Evolutionary conservation across 129 eudicot genomes (phyloP).

Genomic region (Arctium minus): DNA sequence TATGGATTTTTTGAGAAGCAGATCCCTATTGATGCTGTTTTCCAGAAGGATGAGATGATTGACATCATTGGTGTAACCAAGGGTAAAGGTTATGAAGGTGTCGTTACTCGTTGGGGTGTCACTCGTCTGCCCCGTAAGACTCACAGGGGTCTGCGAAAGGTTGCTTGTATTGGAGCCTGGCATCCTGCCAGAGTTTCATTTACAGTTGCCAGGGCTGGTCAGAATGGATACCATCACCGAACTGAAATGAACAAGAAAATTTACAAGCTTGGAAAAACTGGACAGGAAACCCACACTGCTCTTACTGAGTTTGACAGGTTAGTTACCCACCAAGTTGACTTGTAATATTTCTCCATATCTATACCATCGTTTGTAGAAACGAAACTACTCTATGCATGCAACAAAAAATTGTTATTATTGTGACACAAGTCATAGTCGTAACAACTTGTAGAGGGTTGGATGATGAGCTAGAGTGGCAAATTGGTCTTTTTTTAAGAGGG

Average conservation of each 20-base stretch:
- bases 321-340: neutral
- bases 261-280: constrained; percentile 65
- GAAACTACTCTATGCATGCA: too few species aligned
- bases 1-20: constrained; percentile 65
- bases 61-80: constrained; percentile 68
- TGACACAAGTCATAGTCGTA: too few species aligned
- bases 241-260: constrained; percentile 79
- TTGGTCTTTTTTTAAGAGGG: too few species aligned
- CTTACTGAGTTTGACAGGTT: constrained; percentile 77
- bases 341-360: too few species aligned
- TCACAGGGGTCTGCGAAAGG: constrained; percentile 81
- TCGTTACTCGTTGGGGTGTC: constrained; percentile 82
- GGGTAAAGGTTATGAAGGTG: constrained; percentile 84
- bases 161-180: constrained; percentile 84
- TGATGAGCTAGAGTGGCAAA: too few species aligned
- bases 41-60: constrained; percentile 79
- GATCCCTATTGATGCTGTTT: constrained; percentile 63
- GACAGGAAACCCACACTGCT: constrained; percentile 61
- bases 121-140: constrained; percentile 73
- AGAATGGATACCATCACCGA: constrained; percentile 77
- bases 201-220: constrained; percentile 84
- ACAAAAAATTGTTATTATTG: too few species aligned
- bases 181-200: constrained; percentile 72
- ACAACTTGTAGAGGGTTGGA: too few species aligned
- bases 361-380: too few species aligned